Conservation (phyloP, 306 rosid species). For the Trichosanthes cucumerina region DNA sequence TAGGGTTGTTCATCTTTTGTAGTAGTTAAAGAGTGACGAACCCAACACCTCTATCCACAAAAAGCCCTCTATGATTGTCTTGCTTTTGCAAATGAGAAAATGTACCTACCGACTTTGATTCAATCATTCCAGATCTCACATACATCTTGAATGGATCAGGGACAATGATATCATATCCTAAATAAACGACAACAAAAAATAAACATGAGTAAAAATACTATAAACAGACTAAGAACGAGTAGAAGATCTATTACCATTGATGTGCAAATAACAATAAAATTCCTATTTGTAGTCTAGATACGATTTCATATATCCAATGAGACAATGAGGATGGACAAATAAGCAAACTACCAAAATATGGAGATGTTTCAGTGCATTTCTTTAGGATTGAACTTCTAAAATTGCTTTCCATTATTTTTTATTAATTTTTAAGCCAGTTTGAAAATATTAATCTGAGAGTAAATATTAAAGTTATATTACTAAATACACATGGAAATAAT, state of each 20-base stretch:
- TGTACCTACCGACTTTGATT: constrained; percentile 86
- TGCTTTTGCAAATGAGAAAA: constrained; percentile 74
- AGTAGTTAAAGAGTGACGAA: no score
- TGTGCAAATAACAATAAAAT: not conserved
- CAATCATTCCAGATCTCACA: constrained; percentile 72
- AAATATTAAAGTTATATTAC: not conserved
- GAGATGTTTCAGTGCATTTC: not conserved
- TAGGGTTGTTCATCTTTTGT: no score
- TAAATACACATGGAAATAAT: not conserved
- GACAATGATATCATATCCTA: constrained; percentile 75
- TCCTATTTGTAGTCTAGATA: not conserved
- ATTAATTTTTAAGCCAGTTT: not conserved
- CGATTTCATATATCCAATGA: not conserved
- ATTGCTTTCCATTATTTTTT: not conserved
- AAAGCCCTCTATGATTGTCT: constrained; percentile 66
- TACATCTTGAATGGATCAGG: constrained; percentile 67
- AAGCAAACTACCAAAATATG: not conserved
- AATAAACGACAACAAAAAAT: constrained; percentile 10
- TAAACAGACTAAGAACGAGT: not conserved
- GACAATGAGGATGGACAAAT: not conserved
- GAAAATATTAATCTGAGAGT: not conserved
- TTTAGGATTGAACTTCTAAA: not conserved
- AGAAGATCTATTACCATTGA: not conserved
- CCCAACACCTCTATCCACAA: constrained; percentile 99
- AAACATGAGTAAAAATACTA: not conserved